Percentiles rank a stretch among this genome's conserved stretches.
These are phyloP conservation scores for Acacia confusa DNA, from an alignment of 306 rosid species.

Conservation along the genomic window DNA sequence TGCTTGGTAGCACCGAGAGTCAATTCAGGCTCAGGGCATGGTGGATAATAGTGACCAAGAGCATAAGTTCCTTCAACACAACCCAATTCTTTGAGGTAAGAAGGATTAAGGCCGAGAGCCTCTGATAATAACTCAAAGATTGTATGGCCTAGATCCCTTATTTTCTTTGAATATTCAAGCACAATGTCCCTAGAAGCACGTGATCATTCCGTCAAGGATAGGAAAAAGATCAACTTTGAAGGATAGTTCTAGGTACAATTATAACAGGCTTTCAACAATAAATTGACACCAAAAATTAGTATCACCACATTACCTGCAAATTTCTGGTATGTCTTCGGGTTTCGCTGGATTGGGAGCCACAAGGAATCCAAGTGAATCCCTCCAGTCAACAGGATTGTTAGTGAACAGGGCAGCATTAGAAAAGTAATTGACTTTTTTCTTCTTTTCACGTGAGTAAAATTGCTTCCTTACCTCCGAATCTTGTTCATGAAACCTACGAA, in stretches of 20 bases:
- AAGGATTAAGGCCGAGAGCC: slow-evolving; percentile 42
- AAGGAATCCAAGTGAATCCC: slow-evolving; percentile 44
- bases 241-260: too few relatives aligned
- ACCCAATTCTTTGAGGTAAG: slow-evolving; percentile 30
- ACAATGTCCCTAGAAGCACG: neutral
- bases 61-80: slow-evolving; percentile 37
- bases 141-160: slow-evolving; percentile 29
- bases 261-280: too few relatives aligned
- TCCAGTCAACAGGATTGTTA: slow-evolving; percentile 44
- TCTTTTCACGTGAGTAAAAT: slow-evolving; percentile 6
- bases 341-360: slow-evolving; percentile 40
- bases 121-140: slow-evolving; percentile 53
- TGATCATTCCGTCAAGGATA: too few relatives aligned
- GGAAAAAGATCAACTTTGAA: too few relatives aligned
- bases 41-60: slow-evolving; percentile 46
- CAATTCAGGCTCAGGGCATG: slow-evolving; percentile 53
- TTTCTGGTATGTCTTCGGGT: slow-evolving; percentile 36
- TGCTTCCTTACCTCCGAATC: slow-evolving; percentile 29
- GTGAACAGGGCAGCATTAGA: slow-evolving; percentile 36
- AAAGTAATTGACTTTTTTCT: slow-evolving; percentile 24
- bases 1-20: slow-evolving; percentile 46
- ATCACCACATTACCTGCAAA: slow-evolving; percentile 33
- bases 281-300: neutral
- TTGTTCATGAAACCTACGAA: slow-evolving; percentile 41
- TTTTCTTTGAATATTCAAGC: slow-evolving; percentile 38